Evolutionary conservation across 2,329 filamentous ascomycete genomes (phyloP).

Genomic region (Curvularia lunata): DNA sequence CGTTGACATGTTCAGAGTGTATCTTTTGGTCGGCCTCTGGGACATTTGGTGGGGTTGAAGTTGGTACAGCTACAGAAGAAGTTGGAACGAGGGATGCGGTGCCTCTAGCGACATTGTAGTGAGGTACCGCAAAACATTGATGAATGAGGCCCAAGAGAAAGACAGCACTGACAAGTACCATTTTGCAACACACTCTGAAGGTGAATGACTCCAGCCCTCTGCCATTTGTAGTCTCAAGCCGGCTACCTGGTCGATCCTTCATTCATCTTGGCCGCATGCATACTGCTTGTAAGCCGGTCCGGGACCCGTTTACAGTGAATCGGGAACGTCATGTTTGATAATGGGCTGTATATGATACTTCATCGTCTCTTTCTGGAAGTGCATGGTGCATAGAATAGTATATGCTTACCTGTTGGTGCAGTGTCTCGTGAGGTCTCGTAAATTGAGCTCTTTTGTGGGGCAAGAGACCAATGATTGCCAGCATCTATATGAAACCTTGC

Average conservation of each 20-base stretch:
- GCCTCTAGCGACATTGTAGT: conserved; percentile 10
- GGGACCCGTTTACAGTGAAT: not conserved
- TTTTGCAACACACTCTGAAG: conserved; percentile 10
- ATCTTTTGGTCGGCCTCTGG: conserved; percentile 20
- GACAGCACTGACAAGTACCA: conserved; percentile 16
- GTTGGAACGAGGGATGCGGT: conserved; percentile 34
- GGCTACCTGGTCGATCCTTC: not conserved
- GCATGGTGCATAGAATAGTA: not conserved
- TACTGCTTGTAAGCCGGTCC: not conserved
- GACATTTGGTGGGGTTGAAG: conserved; percentile 9
- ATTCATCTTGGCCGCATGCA: not conserved
- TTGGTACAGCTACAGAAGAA: conserved; percentile 14
- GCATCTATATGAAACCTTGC: conserved; percentile 37
- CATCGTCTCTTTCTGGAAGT: not conserved
- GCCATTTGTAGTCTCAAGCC: not conserved
- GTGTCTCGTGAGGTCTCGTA: not conserved
- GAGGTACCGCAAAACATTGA: conserved; percentile 9
- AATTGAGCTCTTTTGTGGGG: conserved; percentile 19
- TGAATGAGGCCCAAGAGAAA: conserved; percentile 15
- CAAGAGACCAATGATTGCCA: conserved; percentile 22
- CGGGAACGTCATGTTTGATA: not conserved
- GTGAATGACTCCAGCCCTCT: not conserved
- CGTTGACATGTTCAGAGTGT: conserved; percentile 36
- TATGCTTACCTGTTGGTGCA: not conserved
- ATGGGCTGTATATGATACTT: not conserved